Evolutionary conservation across 1,139 yeast genomes (phyloP).

Genomic region (Suhomyces terraborum): DNA sequence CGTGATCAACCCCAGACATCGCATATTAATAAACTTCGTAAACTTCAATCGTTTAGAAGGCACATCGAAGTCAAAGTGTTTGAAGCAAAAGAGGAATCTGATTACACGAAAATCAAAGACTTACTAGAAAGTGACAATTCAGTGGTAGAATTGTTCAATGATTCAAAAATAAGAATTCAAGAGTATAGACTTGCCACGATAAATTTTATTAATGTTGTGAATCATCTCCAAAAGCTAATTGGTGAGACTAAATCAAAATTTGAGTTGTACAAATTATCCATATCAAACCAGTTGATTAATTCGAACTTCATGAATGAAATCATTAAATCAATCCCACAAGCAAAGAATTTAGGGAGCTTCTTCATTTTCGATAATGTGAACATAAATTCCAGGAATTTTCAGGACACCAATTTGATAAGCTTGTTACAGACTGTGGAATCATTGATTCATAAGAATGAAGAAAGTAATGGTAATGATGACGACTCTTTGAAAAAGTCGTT

Average conservation of each 20-base stretch:
- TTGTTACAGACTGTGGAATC: background rate
- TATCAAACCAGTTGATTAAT: slow-evolving; percentile 21
- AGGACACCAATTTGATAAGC: background rate
- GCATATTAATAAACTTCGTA: slow-evolving; percentile 29
- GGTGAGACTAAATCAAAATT: slow-evolving; percentile 24
- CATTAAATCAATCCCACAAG: background rate
- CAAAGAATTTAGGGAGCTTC: background rate
- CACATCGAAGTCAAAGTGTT: slow-evolving; percentile 29
- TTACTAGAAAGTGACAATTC: slow-evolving; percentile 25
- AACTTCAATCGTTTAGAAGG: slow-evolving; percentile 42
- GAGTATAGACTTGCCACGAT: slow-evolving; percentile 28
- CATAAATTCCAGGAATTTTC: background rate
- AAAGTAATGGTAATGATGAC: background rate
- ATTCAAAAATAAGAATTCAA: slow-evolving; percentile 23
- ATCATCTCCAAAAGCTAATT: slow-evolving; percentile 18
- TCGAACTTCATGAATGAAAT: slow-evolving; percentile 18
- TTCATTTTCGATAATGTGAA: background rate
- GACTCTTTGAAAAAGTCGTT: background rate
- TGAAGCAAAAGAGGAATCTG: slow-evolving; percentile 12
- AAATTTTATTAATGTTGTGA: slow-evolving; percentile 28
- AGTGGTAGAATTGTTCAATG: slow-evolving; percentile 22
- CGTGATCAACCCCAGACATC: slow-evolving; percentile 1
- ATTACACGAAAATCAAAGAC: slow-evolving; percentile 18
- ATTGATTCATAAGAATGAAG: background rate
- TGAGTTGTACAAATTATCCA: slow-evolving; percentile 35